phyloP scores from a whole-genome alignment of 192 early-diverging fungal species.

The Jimgerdemannia flammicorona region DNA sequence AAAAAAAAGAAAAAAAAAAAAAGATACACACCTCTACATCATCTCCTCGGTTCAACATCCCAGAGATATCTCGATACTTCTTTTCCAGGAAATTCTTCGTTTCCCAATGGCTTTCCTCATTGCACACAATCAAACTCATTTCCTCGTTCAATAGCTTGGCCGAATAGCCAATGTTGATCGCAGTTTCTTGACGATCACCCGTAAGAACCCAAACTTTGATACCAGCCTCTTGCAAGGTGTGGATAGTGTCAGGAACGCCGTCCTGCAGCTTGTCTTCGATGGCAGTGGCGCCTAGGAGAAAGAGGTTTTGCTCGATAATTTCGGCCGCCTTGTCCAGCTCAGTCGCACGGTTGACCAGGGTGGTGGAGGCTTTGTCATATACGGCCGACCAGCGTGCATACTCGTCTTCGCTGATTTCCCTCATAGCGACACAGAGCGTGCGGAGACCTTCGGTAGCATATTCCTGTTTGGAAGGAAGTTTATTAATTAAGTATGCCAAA shows the following conservation, averaged over 20 bases:
- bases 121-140: slow-evolving; percentile 92
- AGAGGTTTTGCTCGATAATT: slow-evolving; percentile 90
- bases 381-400: slow-evolving; percentile 80
- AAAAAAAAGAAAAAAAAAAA: neutral
- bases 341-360: slow-evolving; percentile 82
- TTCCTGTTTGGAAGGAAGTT: slow-evolving; percentile 41
- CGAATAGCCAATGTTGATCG: slow-evolving; percentile 98
- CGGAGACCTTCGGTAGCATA: slow-evolving; percentile 95
- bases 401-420: slow-evolving; percentile 86
- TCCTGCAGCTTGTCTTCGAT: slow-evolving; percentile 99
- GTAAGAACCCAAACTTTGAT: slow-evolving; percentile 99
- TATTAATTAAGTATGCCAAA: neutral
- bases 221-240: slow-evolving; percentile 90
- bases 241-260: slow-evolving; percentile 97
- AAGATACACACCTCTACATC: slow-evolving; percentile 30
- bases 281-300: slow-evolving; percentile 93
- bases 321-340: slow-evolving; percentile 92
- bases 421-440: slow-evolving; percentile 93
- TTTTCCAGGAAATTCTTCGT: slow-evolving; percentile 90
- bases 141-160: slow-evolving; percentile 97
- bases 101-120: slow-evolving; percentile 86
- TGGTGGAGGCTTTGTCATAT: slow-evolving; percentile 86
- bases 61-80: slow-evolving; percentile 79
- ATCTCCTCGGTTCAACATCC: slow-evolving; percentile 36
- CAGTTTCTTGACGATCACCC: slow-evolving; percentile 97